A percentile compares a stretch with the other conserved stretches of the same genome.
These are phyloP conservation scores for Carex cristatella DNA, from an alignment of 176 grass and related monocot species.

Conservation along the genomic window DNA sequence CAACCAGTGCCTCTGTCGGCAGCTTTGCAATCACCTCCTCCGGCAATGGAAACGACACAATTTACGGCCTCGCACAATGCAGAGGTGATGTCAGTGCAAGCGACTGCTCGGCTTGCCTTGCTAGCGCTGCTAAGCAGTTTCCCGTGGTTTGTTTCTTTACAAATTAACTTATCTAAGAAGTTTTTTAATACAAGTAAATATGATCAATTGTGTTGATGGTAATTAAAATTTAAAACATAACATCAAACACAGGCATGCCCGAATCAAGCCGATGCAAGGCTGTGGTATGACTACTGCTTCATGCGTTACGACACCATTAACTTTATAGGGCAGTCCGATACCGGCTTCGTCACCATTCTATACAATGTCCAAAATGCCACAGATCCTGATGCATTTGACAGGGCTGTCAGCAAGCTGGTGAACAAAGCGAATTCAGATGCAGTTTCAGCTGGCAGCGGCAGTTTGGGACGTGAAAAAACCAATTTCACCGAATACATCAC, in stretches of 20 bases:
- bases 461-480: constrained; percentile 30
- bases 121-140: too few relatives aligned
- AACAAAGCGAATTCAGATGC: constrained; percentile 23
- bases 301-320: constrained; percentile 40
- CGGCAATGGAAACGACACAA: too few relatives aligned
- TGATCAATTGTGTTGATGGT: too few relatives aligned
- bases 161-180: not conserved
- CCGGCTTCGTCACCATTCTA: constrained; percentile 40
- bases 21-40: too few relatives aligned
- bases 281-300: constrained; percentile 87
- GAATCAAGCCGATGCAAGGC: constrained; percentile 34
- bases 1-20: too few relatives aligned
- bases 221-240: not conserved
- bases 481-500: not conserved
- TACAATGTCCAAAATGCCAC: constrained; percentile 61
- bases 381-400: constrained; percentile 43
- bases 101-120: too few relatives aligned
- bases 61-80: too few relatives aligned
- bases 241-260: constrained; percentile 15
- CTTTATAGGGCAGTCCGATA: constrained; percentile 53
- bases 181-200: too few relatives aligned
- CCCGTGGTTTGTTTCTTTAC: too few relatives aligned
- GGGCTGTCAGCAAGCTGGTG: constrained; percentile 33
- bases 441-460: not conserved
- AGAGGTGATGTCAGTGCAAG: too few relatives aligned